Conservation (phyloP, 345 rosid species). For the Theobroma cacao region DNA sequence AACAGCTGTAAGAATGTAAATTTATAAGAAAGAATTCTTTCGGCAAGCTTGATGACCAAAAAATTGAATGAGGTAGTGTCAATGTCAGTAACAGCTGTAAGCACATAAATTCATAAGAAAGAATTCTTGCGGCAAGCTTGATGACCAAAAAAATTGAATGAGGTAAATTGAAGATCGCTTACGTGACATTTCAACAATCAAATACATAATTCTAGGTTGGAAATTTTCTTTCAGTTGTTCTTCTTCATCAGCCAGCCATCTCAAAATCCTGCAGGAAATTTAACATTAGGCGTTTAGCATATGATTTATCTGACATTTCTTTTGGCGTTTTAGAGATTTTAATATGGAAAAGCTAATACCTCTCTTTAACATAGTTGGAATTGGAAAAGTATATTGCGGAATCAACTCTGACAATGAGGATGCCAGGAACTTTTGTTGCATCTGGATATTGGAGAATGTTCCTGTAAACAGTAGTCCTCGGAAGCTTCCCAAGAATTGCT, state of each 20-base stretch:
- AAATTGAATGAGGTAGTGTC: too few relatives aligned
- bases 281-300: not conserved
- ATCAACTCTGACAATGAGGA: constrained; percentile 75
- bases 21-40: not conserved
- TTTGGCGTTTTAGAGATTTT: not conserved
- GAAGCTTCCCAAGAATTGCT: constrained; percentile 72
- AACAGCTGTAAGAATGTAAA: constrained; percentile 48
- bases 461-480: constrained; percentile 60
- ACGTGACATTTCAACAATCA: constrained; percentile 84
- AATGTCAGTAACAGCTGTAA: constrained; percentile 78
- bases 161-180: constrained; percentile 6
- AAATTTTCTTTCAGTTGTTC: constrained; percentile 33
- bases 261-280: constrained; percentile 47
- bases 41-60: not conserved
- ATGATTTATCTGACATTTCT: not conserved
- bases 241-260: constrained; percentile 77
- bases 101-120: not conserved
- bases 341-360: constrained; percentile 29
- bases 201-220: constrained; percentile 47
- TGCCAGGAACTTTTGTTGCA: constrained; percentile 63
- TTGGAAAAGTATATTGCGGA: constrained; percentile 86
- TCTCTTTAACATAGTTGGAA: constrained; percentile 70
- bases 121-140: not conserved
- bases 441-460: constrained; percentile 72
- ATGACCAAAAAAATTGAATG: not conserved